Evolutionary conservation across 176 grass and related monocot genomes (phyloP), one percentile per base, ranked within the genome.

Genomic region (Typha latifolia): DNA sequence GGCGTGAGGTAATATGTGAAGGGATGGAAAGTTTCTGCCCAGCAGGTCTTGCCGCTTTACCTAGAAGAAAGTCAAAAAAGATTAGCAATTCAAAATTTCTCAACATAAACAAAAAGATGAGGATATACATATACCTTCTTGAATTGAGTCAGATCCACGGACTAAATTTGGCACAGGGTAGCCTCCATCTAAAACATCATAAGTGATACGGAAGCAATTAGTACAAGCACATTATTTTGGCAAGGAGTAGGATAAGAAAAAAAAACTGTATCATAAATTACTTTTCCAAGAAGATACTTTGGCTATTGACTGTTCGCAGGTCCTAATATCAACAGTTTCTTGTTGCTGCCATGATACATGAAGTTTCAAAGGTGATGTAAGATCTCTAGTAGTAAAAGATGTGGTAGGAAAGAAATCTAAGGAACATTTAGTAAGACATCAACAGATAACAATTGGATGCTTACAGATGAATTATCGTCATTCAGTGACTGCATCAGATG

Each of bases 401-500:
- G 37, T 43, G 37, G 37, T 43, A 43, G 37, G 37, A 43, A 43
- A 43, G 6, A 9, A 43, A 34, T 6, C 29, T 8, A 29, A 34
- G 29, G 47, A 65, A 66, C 27, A 34, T 23, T 63, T 48, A 27
- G 20, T 1, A 8, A 37, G 32, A 74, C 76, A 49, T 43, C 37
- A 3, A 61, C 12, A 37, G 56, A 66, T 23, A 64, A 69, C 14
- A n/a, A 29, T 47, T 66, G 47, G 77, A 56, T 66, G 80, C 84
- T 51, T 69, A 93, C 94, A 43, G 94, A 80, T 71, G 84, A 66
- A 63, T 65, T 83, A 22, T 99, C 89, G n/a, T 99, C 86, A 18
- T 62, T 80, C 13, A 99, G 70, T 19, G 94, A 90, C 70, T 87
- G 89, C 85, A 99, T 87, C 66, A 99, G 81, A 72, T 99, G 94